phyloP scores from a whole-genome alignment of 192 early-diverging fungal genomes.

The Phycomyces blakesleeanus region DNA sequence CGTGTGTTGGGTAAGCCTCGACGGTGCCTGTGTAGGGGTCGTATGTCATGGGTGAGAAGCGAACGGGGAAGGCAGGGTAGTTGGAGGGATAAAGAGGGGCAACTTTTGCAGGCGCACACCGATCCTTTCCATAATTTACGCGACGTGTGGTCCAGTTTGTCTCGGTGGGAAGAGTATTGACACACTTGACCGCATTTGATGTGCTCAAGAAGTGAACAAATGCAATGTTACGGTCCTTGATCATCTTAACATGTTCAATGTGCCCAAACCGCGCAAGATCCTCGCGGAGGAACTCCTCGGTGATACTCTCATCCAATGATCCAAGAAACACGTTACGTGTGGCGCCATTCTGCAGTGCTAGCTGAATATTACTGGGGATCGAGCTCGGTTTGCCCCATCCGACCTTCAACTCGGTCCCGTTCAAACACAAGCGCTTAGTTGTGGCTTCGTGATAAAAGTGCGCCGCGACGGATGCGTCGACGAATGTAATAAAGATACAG shows the following conservation, averaged over 20 bases:
- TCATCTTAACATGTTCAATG: constrained; percentile 68
- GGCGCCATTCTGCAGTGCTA: constrained; percentile 65
- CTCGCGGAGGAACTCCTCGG: constrained; percentile 46
- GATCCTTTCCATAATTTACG: constrained; percentile 82
- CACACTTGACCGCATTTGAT: constrained; percentile 67
- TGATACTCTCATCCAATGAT: constrained; percentile 61
- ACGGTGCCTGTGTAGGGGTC: constrained; percentile 31
- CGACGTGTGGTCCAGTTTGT: constrained; percentile 52
- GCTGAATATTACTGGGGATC: constrained; percentile 46
- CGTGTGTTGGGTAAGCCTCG: constrained; percentile 30
- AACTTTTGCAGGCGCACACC: constrained; percentile 53
- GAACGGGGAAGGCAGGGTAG: constrained; percentile 13
- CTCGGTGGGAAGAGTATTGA: constrained; percentile 56
- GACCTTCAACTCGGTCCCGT: constrained; percentile 61
- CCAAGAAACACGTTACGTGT: constrained; percentile 84
- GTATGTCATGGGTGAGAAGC: constrained; percentile 29
- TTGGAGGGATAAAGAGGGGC: constrained; percentile 20
- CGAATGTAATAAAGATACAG: constrained; percentile 80
- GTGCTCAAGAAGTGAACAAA: constrained; percentile 82
- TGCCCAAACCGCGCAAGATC: constrained; percentile 69
- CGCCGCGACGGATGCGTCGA: constrained; percentile 61
- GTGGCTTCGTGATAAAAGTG: constrained; percentile 57
- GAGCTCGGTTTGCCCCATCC: constrained; percentile 74
- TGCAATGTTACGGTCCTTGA: constrained; percentile 73
- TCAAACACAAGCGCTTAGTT: constrained; percentile 36